Percentiles rank a stretch among this genome's conserved stretches.
Evolutionary conservation across 2,329 filamentous ascomycete species (phyloP).

Genomic region (Aspergillus transmontanensis): DNA sequence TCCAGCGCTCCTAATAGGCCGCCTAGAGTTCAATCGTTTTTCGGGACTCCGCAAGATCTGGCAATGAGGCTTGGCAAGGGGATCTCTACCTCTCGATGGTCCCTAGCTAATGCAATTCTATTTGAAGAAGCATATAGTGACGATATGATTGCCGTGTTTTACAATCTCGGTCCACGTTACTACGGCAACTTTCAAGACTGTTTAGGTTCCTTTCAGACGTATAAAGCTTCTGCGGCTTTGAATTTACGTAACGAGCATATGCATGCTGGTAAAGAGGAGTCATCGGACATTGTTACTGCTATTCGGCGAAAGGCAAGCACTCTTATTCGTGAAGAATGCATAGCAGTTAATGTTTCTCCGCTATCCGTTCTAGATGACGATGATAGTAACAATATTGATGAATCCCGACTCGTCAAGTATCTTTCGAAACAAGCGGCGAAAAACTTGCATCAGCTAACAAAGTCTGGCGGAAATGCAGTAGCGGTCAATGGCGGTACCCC

Average conservation of each 20-base stretch:
- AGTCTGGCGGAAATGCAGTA: slow-evolving; percentile 73
- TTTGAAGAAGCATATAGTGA: slow-evolving; percentile 88
- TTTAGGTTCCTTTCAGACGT: slow-evolving; percentile 93
- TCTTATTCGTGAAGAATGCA: slow-evolving; percentile 77
- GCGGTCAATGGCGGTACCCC: slow-evolving; percentile 88
- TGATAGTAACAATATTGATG: slow-evolving; percentile 69
- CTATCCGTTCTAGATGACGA: slow-evolving; percentile 79
- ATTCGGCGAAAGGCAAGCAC: slow-evolving; percentile 82
- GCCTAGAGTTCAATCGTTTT: slow-evolving; percentile 79
- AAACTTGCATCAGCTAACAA: slow-evolving; percentile 69
- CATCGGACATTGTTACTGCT: slow-evolving; percentile 86
- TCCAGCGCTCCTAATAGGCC: slow-evolving; percentile 55
- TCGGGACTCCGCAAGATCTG: slow-evolving; percentile 89
- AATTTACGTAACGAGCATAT: slow-evolving; percentile 90
- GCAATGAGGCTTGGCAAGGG: slow-evolving; percentile 74
- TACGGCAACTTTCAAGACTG: slow-evolving; percentile 97
- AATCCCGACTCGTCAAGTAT: slow-evolving; percentile 73
- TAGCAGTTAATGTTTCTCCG: slow-evolving; percentile 82
- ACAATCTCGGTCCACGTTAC: slow-evolving; percentile 85
- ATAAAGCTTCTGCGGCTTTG: slow-evolving; percentile 85
- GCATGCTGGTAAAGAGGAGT: slow-evolving; percentile 85
- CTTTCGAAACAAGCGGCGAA: slow-evolving; percentile 72
- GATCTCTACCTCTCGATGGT: slow-evolving; percentile 78
- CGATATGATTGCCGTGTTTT: slow-evolving; percentile 87
- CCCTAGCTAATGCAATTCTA: slow-evolving; percentile 83